phyloP scores from a whole-genome alignment of 2,329 filamentous ascomycete species.

The Plectosphaerella sp. region DNA sequence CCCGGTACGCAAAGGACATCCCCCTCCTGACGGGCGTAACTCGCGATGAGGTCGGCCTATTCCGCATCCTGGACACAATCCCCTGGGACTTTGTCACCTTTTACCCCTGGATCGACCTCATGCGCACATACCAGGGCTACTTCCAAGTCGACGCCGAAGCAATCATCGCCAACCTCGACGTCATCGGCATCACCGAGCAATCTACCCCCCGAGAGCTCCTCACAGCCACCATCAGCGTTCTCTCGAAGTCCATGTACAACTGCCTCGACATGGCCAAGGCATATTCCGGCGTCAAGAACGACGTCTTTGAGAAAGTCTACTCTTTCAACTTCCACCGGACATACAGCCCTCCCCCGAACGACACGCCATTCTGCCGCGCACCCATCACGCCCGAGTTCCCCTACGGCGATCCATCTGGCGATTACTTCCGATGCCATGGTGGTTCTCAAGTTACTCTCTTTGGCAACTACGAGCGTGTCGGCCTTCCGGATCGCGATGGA shows the following conservation, averaged over 20 bases:
- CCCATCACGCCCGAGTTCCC: slow-evolving; percentile 20
- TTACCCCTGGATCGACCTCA: not conserved
- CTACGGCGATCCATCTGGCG: slow-evolving; percentile 25
- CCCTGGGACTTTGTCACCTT: not conserved
- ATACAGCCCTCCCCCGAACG: slow-evolving; percentile 26
- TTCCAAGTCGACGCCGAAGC: not conserved
- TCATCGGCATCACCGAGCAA: not conserved
- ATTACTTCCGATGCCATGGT: slow-evolving; percentile 37
- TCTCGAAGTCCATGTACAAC: slow-evolving; percentile 15
- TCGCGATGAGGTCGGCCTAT: not conserved
- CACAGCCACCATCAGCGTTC: not conserved
- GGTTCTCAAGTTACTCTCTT: slow-evolving; percentile 33
- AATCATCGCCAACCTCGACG: not conserved
- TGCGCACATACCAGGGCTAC: not conserved
- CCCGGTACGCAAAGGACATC: not conserved
- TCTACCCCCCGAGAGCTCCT: not conserved
- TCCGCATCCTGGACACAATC: not conserved
- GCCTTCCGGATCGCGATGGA: slow-evolving; percentile 28
- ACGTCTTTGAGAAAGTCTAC: slow-evolving; percentile 25
- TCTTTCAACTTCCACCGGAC: slow-evolving; percentile 34
- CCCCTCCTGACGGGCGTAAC: not conserved
- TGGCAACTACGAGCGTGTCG: slow-evolving; percentile 23
- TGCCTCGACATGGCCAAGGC: slow-evolving; percentile 29
- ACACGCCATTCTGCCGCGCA: slow-evolving; percentile 21
- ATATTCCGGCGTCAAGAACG: slow-evolving; percentile 22